Evolutionary conservation across 352 stramenopile species (phyloP).

Genomic region (Phytophthora fragariaefolia): DNA sequence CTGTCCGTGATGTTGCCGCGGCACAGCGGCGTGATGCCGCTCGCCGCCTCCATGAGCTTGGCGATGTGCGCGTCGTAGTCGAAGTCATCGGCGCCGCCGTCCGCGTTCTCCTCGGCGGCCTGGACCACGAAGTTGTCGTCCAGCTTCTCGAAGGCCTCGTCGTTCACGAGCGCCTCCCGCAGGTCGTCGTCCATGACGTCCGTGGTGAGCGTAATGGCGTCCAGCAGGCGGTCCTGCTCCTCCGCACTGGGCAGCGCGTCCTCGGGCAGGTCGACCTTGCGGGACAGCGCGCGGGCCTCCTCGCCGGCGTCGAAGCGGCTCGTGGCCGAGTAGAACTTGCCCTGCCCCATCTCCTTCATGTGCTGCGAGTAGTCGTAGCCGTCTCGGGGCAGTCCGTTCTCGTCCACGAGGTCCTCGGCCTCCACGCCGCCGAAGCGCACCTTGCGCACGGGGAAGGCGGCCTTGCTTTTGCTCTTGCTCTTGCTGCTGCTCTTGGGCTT

Average conservation of each 20-base stretch:
- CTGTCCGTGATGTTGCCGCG: constrained; percentile 72
- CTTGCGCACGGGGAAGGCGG: constrained; percentile 59
- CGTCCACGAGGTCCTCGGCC: constrained; percentile 83
- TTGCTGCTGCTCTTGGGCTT: constrained; percentile 12
- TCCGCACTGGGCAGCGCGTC: constrained; percentile 73
- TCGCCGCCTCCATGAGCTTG: constrained; percentile 90
- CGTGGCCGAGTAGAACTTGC: constrained; percentile 81
- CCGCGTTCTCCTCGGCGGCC: constrained; percentile 57
- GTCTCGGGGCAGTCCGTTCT: constrained; percentile 90
- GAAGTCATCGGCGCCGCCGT: constrained; percentile 68
- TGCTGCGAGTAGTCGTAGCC: constrained; percentile 95
- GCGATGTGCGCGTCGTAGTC: constrained; percentile 95
- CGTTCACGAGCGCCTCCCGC: constrained; percentile 83
- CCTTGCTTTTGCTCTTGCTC: constrained; percentile 29
- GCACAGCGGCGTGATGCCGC: constrained; percentile 66
- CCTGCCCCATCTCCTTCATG: constrained; percentile 91
- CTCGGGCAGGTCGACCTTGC: constrained; percentile 64
- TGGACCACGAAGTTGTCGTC: constrained; percentile 93
- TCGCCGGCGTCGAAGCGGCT: constrained; percentile 65
- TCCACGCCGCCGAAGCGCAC: constrained; percentile 72
- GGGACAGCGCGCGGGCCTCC: constrained; percentile 59
- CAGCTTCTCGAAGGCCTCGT: constrained; percentile 87
- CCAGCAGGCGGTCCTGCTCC: constrained; percentile 82
- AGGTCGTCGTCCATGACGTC: constrained; percentile 91
- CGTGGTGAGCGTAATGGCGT: constrained; percentile 84